A percentile compares a stretch with the other conserved stretches of the same genome.
Evolutionary conservation across 305 asterid genomes (phyloP).

Genomic region (Salvia sclarea): DNA sequence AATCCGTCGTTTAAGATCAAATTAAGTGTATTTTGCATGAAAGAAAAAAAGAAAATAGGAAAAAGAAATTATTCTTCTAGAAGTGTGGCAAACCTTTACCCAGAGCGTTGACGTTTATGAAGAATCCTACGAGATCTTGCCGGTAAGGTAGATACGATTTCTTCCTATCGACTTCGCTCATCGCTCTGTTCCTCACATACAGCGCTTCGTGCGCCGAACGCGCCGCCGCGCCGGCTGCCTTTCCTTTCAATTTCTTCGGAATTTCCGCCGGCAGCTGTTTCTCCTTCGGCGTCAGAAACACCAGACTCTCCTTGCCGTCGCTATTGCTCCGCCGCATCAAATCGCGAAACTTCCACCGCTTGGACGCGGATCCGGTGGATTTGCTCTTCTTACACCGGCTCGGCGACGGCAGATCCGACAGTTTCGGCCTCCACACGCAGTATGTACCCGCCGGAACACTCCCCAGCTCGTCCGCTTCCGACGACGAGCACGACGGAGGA

Average conservation of each 20-base stretch:
- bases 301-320: slow-evolving; percentile 73
- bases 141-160: slow-evolving; percentile 86
- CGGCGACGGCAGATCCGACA: slow-evolving; percentile 40
- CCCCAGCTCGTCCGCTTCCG: slow-evolving; percentile 70
- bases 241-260: slow-evolving; percentile 33
- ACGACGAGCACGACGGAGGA: slow-evolving; percentile 54
- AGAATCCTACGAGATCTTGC: slow-evolving; percentile 72
- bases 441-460: slow-evolving; percentile 57
- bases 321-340: slow-evolving; percentile 81
- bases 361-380: slow-evolving; percentile 79
- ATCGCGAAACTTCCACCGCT: slow-evolving; percentile 75
- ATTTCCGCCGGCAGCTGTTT: slow-evolving; percentile 20
- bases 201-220: slow-evolving; percentile 68
- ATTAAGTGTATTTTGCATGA: no score
- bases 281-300: slow-evolving; percentile 60
- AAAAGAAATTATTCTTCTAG: slow-evolving; percentile 21
- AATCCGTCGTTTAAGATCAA: not conserved
- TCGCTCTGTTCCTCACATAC: slow-evolving; percentile 60
- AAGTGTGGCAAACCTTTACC: slow-evolving; percentile 46
- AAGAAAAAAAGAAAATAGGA: no score
- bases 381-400: slow-evolving; percentile 66
- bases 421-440: slow-evolving; percentile 71
- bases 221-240: slow-evolving; percentile 22
- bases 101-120: slow-evolving; percentile 43
- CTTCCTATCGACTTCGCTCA: slow-evolving; percentile 55